Base-by-base conservation (phyloP, 2,329 filamentous ascomycete species). In the Fusarium sp. region DNA sequence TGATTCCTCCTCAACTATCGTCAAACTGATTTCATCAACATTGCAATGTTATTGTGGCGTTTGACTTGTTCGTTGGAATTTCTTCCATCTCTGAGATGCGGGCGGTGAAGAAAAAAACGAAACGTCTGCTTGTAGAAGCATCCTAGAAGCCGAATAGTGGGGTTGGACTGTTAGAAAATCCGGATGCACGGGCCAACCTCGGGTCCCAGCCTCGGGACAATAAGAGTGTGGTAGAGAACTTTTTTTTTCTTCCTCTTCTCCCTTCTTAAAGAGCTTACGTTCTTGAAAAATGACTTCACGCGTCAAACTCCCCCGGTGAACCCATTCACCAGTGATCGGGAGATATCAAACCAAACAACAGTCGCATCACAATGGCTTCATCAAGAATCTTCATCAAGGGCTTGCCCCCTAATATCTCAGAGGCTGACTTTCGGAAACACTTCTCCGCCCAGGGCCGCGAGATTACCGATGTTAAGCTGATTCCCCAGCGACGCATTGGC, bases 391-490 rank as follows among this genome's bases (percentile, higher is more conserved):
- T 97, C 83, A 83, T 98, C 87, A 86, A 92, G 87, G 85, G 94
- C 65, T 84, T 99, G 62, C 96, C 96, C 46, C 94, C 94, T 34
- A 92, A 88, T 57, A 91, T 97, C 75, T 91, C 89, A 13, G 93
- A 97, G 80, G 89, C 91, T 54, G 92, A 97, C 71, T 92, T 98
- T 77, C 90, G 89, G 77, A 94, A 92, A 77, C 94, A 98, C 82
- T 99, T 99, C 80, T 88, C 91, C 63, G 86, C 83, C 40, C 82
- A 88, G 73, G 91, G 90, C 66, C 88, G 88, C 67, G 84, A 91
- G 68, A 88, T 97, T 77, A 98, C 95, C 54, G 96, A 99, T 82
- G 88, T 94, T 74, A 97, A 97, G 85, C 88, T 97, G 77, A 92
- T 98, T 77, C 88, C 93, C 8, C 90, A 94, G 76, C 89, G 96